Percentiles rank a stretch among this genome's conserved stretches.
phyloP scores from a whole-genome alignment of 192 early-diverging fungal species.

The Coemansia sp. region DNA sequence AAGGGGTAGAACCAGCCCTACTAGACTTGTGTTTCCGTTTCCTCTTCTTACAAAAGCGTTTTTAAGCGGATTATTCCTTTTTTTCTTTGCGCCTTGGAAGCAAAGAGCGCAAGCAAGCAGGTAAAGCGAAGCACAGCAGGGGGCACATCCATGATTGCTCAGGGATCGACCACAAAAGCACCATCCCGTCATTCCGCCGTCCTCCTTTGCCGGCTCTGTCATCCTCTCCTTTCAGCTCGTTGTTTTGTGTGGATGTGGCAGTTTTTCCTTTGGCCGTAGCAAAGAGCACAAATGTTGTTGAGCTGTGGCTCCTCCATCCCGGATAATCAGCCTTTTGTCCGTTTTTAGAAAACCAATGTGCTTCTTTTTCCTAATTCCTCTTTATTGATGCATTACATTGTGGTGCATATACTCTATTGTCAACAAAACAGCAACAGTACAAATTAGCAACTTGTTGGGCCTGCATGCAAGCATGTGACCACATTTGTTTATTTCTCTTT shows the following conservation, averaged over 20 bases:
- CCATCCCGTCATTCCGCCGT: neutral
- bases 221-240: too few relatives aligned
- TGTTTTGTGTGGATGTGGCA: neutral
- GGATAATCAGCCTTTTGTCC: neutral
- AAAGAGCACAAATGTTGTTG: neutral
- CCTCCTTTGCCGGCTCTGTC: too few relatives aligned
- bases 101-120: too few relatives aligned
- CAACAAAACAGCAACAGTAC: neutral
- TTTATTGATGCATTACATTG: slow-evolving; percentile 4
- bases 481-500: slow-evolving; percentile 11
- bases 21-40: too few relatives aligned
- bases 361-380: neutral
- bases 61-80: too few relatives aligned
- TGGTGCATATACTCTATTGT: neutral
- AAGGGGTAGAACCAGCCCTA: too few relatives aligned
- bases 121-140: neutral
- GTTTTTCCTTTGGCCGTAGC: neutral
- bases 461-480: neutral
- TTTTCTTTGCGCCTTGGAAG: too few relatives aligned
- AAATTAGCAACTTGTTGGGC: neutral
- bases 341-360: neutral
- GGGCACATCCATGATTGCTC: slow-evolving; percentile 1
- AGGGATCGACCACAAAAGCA: neutral
- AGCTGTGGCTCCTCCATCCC: neutral
- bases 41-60: too few relatives aligned